Evolutionary conservation across 2,329 filamentous ascomycete species (phyloP).

Genomic region (Colletotrichum theobromicola): DNA sequence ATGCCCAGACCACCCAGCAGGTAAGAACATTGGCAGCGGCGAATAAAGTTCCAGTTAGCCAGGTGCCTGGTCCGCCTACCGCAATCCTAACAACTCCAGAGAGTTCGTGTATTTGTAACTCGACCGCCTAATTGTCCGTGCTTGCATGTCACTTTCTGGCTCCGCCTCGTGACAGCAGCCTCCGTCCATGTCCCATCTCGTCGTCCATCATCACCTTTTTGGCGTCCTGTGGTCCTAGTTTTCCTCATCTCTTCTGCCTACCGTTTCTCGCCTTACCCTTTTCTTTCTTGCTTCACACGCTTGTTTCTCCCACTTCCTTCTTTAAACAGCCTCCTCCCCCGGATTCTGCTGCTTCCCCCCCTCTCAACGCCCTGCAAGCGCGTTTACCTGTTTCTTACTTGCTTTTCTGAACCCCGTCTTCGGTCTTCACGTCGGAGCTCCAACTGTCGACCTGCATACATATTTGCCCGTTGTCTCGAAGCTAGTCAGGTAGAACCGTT

Average conservation of each 20-base stretch:
- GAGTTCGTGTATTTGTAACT: background rate
- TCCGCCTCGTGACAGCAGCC: constrained; percentile 18
- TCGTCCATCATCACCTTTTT: constrained; percentile 1
- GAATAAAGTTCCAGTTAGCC: background rate
- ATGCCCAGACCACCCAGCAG: background rate
- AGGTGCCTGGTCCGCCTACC: background rate
- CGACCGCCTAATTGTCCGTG: constrained; percentile 4
- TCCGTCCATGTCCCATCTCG: background rate
- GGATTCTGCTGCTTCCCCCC: background rate
- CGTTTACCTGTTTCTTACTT: background rate
- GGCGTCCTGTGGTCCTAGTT: background rate
- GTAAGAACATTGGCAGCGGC: background rate
- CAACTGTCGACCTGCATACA: background rate
- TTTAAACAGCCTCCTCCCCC: background rate
- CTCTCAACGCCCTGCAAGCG: background rate
- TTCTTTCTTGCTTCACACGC: background rate
- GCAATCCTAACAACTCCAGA: background rate
- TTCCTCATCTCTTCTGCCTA: background rate
- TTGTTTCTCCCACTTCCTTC: constrained; percentile 1
- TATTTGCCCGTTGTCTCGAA: constrained; percentile 1
- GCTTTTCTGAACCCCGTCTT: background rate
- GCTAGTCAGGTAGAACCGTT: background rate
- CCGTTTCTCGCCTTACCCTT: background rate
- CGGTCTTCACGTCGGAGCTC: background rate
- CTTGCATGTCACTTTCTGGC: constrained; percentile 12